A percentile compares a stretch with the other conserved stretches of the same genome.
These are phyloP conservation scores for Apiotrichum gamsii DNA, from an alignment of 1,284 basidiomycete species.

Conservation along the genomic window DNA sequence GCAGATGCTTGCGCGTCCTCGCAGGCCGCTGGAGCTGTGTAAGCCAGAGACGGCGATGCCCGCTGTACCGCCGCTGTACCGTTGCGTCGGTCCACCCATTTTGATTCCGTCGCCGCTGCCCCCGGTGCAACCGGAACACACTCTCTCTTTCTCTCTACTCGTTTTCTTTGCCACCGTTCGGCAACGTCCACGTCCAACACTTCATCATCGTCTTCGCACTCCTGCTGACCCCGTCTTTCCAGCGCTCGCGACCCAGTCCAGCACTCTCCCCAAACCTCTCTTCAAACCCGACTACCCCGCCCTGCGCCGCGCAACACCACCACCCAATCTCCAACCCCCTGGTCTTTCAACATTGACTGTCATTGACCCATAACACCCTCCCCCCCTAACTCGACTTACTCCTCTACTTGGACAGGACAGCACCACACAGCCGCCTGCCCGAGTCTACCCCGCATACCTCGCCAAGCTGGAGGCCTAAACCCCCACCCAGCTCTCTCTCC, in stretches of 20 bases:
- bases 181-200: too few relatives aligned
- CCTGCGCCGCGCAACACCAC: too few relatives aligned
- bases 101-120: too few relatives aligned
- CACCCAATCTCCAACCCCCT: constrained; percentile 1
- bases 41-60: too few relatives aligned
- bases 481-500: constrained; percentile 19
- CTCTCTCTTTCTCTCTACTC: background rate
- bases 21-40: too few relatives aligned
- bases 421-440: background rate
- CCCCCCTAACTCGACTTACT: background rate
- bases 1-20: too few relatives aligned
- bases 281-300: too few relatives aligned
- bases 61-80: too few relatives aligned
- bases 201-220: too few relatives aligned
- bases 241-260: constrained; percentile 95
- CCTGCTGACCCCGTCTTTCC: too few relatives aligned
- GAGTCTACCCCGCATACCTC: background rate
- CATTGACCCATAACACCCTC: constrained; percentile 16
- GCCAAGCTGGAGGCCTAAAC: constrained; percentile 38
- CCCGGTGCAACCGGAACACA: background rate
- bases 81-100: too few relatives aligned
- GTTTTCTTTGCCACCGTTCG: constrained; percentile 1
- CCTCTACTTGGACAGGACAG: background rate
- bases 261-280: constrained; percentile 53
- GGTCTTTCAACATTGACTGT: constrained; percentile 2